These are phyloP conservation scores for Lentinula sp. DNA, from an alignment of 768 basidiomycete genomes.

Conservation along the genomic window DNA sequence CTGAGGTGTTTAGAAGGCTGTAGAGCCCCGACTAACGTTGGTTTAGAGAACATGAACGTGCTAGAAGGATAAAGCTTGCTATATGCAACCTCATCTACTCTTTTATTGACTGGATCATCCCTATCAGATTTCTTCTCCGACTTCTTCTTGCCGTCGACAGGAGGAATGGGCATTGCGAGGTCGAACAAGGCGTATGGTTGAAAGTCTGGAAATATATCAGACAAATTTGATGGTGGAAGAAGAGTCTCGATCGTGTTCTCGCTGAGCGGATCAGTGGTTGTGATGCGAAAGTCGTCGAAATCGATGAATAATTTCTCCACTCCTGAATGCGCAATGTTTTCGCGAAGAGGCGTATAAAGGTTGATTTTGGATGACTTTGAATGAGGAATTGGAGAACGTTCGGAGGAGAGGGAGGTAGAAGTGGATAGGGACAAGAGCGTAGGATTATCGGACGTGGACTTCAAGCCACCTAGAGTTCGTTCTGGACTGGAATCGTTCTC, in stretches of 20 bases:
- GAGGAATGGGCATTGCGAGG: constrained; percentile 25
- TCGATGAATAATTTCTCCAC: constrained; percentile 47
- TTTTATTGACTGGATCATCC: constrained; percentile 60
- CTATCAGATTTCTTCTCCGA: constrained; percentile 57
- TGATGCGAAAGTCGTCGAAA: constrained; percentile 30
- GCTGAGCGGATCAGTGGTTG: constrained; percentile 15
- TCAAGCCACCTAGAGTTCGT: constrained; percentile 32
- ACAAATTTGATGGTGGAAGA: constrained; percentile 39
- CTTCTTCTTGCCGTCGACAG: constrained; percentile 40
- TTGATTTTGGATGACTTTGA: constrained; percentile 38
- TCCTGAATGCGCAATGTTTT: constrained; percentile 57
- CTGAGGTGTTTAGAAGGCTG: constrained; percentile 75
- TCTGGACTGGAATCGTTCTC: constrained; percentile 5
- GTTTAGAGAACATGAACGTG: constrained; percentile 74
- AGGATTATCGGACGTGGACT: constrained; percentile 52
- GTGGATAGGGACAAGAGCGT: constrained; percentile 29
- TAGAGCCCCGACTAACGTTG: constrained; percentile 79
- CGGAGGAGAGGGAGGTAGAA: constrained; percentile 33
- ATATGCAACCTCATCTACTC: constrained; percentile 74
- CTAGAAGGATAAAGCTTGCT: constrained; percentile 73
- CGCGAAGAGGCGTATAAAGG: constrained; percentile 52
- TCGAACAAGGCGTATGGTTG: constrained; percentile 55
- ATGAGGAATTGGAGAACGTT: constrained; percentile 22
- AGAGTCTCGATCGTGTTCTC: constrained; percentile 17
- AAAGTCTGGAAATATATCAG: constrained; percentile 82